Conservation (phyloP, 495 filamentous ascomycete genomes). For the Daldinia grandis region DNA sequence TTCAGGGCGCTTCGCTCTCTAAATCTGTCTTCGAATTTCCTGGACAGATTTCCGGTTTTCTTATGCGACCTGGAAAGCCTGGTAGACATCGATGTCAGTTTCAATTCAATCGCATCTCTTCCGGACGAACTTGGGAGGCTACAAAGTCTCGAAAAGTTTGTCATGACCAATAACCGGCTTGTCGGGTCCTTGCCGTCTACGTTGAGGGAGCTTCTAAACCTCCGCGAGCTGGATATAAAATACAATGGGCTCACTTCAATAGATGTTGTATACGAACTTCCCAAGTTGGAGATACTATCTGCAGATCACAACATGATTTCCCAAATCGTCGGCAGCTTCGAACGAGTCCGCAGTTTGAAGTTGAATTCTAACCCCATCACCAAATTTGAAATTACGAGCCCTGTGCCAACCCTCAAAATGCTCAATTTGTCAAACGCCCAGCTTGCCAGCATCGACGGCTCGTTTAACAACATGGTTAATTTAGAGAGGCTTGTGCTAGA, state of each 20-base stretch:
- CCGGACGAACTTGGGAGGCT: constrained; percentile 81
- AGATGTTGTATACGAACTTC: constrained; percentile 81
- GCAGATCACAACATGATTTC: constrained; percentile 92
- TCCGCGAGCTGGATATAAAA: constrained; percentile 92
- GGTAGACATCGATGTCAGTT: constrained; percentile 95
- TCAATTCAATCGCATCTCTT: constrained; percentile 83
- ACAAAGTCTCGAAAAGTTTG: constrained; percentile 81
- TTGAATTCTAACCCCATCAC: constrained; percentile 94
- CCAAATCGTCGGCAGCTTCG: constrained; percentile 84
- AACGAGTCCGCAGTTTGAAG: constrained; percentile 80
- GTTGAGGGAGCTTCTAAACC: constrained; percentile 73
- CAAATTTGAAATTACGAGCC: constrained; percentile 80
- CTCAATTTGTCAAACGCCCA: constrained; percentile 90
- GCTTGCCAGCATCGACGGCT: constrained; percentile 82
- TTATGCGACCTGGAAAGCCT: constrained; percentile 82
- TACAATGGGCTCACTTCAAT: constrained; percentile 90
- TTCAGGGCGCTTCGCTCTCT: constrained; percentile 81
- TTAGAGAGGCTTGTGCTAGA: constrained; percentile 87
- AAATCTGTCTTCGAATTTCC: constrained; percentile 90
- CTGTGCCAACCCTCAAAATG: constrained; percentile 80
- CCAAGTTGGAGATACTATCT: constrained; percentile 83
- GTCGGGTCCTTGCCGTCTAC: constrained; percentile 74
- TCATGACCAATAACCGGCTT: constrained; percentile 94
- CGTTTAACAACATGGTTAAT: constrained; percentile 87
- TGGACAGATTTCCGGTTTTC: constrained; percentile 84